Conservation (phyloP, 352 stramenopile genomes). For the Phytophthora boehmeriae region DNA sequence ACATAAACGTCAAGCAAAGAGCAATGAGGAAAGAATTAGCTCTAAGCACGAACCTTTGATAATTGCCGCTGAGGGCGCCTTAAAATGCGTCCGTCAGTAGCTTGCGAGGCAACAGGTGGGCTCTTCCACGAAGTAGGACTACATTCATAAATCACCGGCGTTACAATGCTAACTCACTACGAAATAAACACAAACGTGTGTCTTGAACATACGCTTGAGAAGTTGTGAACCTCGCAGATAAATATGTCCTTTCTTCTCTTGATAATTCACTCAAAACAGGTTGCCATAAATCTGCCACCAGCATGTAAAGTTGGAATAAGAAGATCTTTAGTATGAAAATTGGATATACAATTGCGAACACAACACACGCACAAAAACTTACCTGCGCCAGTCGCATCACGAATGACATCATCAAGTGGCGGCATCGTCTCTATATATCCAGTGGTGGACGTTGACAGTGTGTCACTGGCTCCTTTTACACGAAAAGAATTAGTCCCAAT, state of each 20-base stretch:
- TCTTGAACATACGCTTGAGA: constrained; percentile 39
- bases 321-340: too few relatives aligned
- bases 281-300: constrained; percentile 61
- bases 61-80: constrained; percentile 31
- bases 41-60: constrained; percentile 30
- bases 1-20: background rate
- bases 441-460: constrained; percentile 21
- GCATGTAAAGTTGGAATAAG: too few relatives aligned
- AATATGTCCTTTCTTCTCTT: constrained; percentile 70
- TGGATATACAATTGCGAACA: background rate
- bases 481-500: constrained; percentile 56
- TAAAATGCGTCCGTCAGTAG: constrained; percentile 28
- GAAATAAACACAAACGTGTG: background rate
- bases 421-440: constrained; percentile 66
- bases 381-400: constrained; percentile 51
- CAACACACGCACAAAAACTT: background rate
- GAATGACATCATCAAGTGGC: constrained; percentile 57
- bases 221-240: constrained; percentile 50
- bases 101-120: constrained; percentile 18
- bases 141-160: constrained; percentile 3
- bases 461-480: constrained; percentile 26
- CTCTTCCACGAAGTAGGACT: constrained; percentile 61
- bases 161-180: constrained; percentile 1
- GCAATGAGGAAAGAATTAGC: background rate
- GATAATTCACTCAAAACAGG: constrained; percentile 74